phyloP scores from a whole-genome alignment of 2,329 filamentous ascomycete species.

The Aspergillus sp. region DNA sequence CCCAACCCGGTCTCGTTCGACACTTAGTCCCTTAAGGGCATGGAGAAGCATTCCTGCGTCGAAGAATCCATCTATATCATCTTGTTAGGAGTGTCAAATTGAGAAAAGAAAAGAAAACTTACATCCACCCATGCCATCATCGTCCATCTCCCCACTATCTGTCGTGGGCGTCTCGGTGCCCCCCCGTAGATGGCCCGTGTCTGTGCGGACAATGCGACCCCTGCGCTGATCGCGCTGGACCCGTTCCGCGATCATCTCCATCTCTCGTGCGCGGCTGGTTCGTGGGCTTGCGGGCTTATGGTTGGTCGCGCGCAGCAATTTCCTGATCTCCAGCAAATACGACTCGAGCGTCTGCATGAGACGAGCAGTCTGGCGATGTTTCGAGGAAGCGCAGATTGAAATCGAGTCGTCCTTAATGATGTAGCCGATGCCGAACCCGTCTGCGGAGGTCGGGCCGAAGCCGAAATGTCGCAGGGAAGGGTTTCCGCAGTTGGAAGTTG shows the following conservation, averaged over 20 bases:
- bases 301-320: conserved; percentile 74
- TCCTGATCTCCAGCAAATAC: conserved; percentile 88
- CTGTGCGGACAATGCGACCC: conserved; percentile 71
- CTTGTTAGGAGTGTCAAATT: conserved; percentile 20
- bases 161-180: conserved; percentile 66
- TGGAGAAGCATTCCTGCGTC: conserved; percentile 93
- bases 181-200: conserved; percentile 45
- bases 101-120: conserved; percentile 52
- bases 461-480: conserved; percentile 93
- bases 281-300: conserved; percentile 58
- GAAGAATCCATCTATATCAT: conserved; percentile 83
- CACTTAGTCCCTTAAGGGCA: conserved; percentile 69
- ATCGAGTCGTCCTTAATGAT: conserved; percentile 96
- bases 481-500: conserved; percentile 98
- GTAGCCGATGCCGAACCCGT: conserved; percentile 97
- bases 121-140: conserved; percentile 93
- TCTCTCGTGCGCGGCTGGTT: conserved; percentile 64
- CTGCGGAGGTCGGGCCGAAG: conserved; percentile 90
- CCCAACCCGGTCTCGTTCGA: conserved; percentile 38
- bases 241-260: conserved; percentile 53
- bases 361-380: conserved; percentile 89
- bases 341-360: conserved; percentile 88
- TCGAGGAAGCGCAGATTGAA: conserved; percentile 88
- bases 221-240: conserved; percentile 60
- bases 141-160: conserved; percentile 73